Evolutionary conservation across 2,329 filamentous ascomycete species (phyloP), one percentile per base, ranked within the genome.

Genomic region (Rhexocercosporidium sp.): DNA sequence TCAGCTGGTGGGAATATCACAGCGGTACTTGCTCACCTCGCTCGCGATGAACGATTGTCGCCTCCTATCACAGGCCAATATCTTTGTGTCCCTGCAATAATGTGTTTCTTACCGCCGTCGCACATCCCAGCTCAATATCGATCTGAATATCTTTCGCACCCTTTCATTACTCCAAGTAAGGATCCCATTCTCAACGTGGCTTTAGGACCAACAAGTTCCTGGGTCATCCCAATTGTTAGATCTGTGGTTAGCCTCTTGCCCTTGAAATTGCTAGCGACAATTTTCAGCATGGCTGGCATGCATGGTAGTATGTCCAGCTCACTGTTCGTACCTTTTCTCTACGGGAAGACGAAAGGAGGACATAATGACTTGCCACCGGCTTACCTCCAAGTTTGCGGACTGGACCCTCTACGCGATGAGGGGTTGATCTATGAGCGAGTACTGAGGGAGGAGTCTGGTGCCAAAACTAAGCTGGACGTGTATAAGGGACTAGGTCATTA

Each of bases 381-480:
- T 9, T 73, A 71, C 41, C 72, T 76, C 62, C 69, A 77, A 62
- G 68, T 77, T 34, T 72, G 71, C 44, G 75, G 76, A 3, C 49
- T 75, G 62, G 75, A 76, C 65, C 72, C 74, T 9, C 57, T 75
- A 14, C 66, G 74, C 44, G 75, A 76, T 51, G 74, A 87, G 62
- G 82, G 76, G 0, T 68, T 88, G 53, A 81, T 87, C 0, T 87
- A 86, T 68, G 84, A 85, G 69, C 74, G 78, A 44, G 71, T 82
- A 4, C 71, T 87, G 64, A 75, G 79, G 31, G 81, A 83, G 60
- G 79, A 82, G 37, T 49, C 59, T 62, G 76, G 75, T 3, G 60
- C 75, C 11, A 69, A 73, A 46, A 78, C 76, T 2, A 72, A 69
- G 31, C 31, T 76, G 14, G 66, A 76, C 67, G 31, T 78, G 5